Evolutionary conservation across 768 basidiomycete species (phyloP).

Genomic region (Leccinum variicolor): DNA sequence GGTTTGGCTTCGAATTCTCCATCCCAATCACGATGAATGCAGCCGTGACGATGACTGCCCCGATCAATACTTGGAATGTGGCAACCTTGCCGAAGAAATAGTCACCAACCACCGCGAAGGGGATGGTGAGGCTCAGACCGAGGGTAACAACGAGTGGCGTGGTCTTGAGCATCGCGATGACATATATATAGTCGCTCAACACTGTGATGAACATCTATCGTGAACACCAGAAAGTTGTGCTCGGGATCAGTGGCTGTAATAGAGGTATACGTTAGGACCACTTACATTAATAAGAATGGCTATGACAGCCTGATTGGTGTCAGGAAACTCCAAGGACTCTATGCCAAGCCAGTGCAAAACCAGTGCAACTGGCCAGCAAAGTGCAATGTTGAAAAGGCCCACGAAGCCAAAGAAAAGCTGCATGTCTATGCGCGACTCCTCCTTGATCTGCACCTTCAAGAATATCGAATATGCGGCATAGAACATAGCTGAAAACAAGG

Average conservation of each 20-base stretch:
- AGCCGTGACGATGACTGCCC: slow-evolving; percentile 71
- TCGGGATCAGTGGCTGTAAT: not conserved
- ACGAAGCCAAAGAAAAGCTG: slow-evolving; percentile 95
- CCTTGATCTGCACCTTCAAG: slow-evolving; percentile 81
- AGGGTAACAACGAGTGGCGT: slow-evolving; percentile 92
- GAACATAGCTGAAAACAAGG: slow-evolving; percentile 81
- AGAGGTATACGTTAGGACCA: slow-evolving; percentile 1
- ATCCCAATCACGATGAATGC: slow-evolving; percentile 77
- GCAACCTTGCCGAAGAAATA: slow-evolving; percentile 58
- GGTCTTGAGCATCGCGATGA: slow-evolving; percentile 93
- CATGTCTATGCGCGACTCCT: slow-evolving; percentile 86
- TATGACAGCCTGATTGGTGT: slow-evolving; percentile 42
- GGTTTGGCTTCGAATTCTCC: slow-evolving; percentile 46
- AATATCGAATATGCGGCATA: slow-evolving; percentile 89
- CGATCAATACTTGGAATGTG: slow-evolving; percentile 58
- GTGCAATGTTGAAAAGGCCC: slow-evolving; percentile 77
- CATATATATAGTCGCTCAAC: slow-evolving; percentile 82
- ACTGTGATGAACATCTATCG: slow-evolving; percentile 78
- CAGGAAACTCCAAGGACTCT: slow-evolving; percentile 75
- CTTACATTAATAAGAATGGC: slow-evolving; percentile 57
- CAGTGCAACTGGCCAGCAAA: slow-evolving; percentile 74
- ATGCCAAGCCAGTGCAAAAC: slow-evolving; percentile 69
- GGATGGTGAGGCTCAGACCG: slow-evolving; percentile 91
- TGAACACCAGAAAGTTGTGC: not conserved
- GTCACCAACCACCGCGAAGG: slow-evolving; percentile 85